Base-by-base conservation (phyloP, 306 rosid species). In the Calophaca sinica region DNA sequence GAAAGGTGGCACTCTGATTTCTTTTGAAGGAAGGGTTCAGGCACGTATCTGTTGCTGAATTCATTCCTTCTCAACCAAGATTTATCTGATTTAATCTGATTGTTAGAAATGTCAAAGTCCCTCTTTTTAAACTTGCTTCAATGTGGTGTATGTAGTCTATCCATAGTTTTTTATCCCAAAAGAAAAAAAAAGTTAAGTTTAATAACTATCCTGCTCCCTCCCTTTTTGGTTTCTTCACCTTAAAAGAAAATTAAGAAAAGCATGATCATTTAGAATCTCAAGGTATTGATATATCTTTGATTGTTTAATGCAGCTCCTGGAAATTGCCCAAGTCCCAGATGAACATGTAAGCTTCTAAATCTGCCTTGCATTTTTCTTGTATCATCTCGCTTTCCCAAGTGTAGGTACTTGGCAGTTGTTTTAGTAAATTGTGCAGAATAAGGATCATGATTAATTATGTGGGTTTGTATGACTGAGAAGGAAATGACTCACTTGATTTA, bases 91-190 rank as follows among this genome's bases (percentile, higher is more conserved):
- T 20, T 20, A 20, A 20, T 20, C 26, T 20, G 26, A 20, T 20
- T 20, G 26, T 20, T 20, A 20, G 26, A 20, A 20, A 20, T 20
- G 26, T 20, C 26, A 20, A 11, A 49, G 28, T 26, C 49, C 44
- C 67, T 55, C 41, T 42, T 2, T 82, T 55, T 54, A 32, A 74
- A 63, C 42, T 62, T 66, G 52, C 66, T 62, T 69, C 35, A 15
- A 8, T 57, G 59, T 14, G 58, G 59, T 75, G 63, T 59, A 75
- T 60, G 26, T 20, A 20, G 26, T 60, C 45, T 41, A 14, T 62
- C 53, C n/a, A 9, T 6, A 39, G 9, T 20, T 66, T 67, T 28
- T 60, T 32, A 15, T 46, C 33, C 70, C 36, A 45, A 48, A 59
- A 33, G 60, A 49, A 42, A 33, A 14, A 20, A 71, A 11, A 29